phyloP scores from a whole-genome alignment of 208 protist species.

The Trypanosoma congolense region DNA sequence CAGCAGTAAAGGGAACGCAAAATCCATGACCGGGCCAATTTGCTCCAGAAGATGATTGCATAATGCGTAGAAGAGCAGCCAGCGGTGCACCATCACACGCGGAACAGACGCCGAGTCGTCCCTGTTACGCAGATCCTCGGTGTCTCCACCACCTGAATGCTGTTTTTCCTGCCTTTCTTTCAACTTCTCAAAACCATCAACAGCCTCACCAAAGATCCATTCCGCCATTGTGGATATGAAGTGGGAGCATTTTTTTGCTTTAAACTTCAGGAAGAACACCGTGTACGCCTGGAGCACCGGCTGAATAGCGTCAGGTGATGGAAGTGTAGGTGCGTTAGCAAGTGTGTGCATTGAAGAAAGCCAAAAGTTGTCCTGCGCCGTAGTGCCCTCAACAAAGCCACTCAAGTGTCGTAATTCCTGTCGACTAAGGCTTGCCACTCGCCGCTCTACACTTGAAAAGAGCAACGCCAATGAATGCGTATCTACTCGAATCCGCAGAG shows the following conservation, averaged over 20 bases:
- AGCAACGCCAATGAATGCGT: slow-evolving; percentile 76
- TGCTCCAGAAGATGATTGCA: slow-evolving; percentile 71
- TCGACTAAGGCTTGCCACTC: slow-evolving; percentile 57
- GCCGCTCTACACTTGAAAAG: slow-evolving; percentile 63
- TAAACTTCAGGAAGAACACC: slow-evolving; percentile 86
- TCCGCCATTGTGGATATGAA: slow-evolving; percentile 59
- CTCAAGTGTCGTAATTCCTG: slow-evolving; percentile 69
- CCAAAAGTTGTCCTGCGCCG: slow-evolving; percentile 73
- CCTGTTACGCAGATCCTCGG: slow-evolving; percentile 12
- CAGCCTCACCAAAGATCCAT: slow-evolving; percentile 71
- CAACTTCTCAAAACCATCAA: slow-evolving; percentile 15
- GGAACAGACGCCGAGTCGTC: slow-evolving; percentile 23
- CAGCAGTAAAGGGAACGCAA: slow-evolving; percentile 59
- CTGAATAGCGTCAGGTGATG: slow-evolving; percentile 55
- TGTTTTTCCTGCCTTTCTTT: slow-evolving; percentile 13
- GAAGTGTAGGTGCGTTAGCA: slow-evolving; percentile 44
- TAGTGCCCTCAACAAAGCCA: slow-evolving; percentile 47
- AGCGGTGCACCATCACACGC: slow-evolving; percentile 60
- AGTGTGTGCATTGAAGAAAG: slow-evolving; percentile 73
- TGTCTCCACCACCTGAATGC: background rate
- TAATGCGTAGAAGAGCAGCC: slow-evolving; percentile 78
- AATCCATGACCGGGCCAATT: slow-evolving; percentile 75
- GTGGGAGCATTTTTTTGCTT: slow-evolving; percentile 66
- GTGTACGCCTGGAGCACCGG: slow-evolving; percentile 77
- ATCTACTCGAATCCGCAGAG: slow-evolving; percentile 42